Base-by-base conservation (phyloP, 2,329 filamentous ascomycete genomes). In the Arachnopeziza araneosa region DNA sequence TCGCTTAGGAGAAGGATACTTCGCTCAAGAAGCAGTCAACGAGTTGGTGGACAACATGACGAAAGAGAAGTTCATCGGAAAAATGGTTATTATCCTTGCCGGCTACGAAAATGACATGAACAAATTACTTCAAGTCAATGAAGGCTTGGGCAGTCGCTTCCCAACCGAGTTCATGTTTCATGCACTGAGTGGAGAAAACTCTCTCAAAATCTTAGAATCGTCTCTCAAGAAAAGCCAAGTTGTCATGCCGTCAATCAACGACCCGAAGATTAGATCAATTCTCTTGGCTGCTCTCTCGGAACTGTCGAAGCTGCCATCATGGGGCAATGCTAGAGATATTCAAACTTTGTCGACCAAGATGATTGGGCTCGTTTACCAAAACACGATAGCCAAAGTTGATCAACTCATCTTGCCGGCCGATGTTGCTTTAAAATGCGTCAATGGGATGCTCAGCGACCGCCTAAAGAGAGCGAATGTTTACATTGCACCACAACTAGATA, bases 1-100 rank as follows among this genome's bases (percentile, higher is more conserved):
- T 62, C 77, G 82, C 1, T 75, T 85, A 0, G 77, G 71, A 0
- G 76, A 80, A 21, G 80, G 80, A 0, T 48, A 58, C 0, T 85
- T 81, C 63, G 79, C 77, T 0, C 75, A 76, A 56, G 83, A 92
- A 90, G 65, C 89, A 83, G 75, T 92, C 83, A 69, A 91, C 78
- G 84, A 91, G 88, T 80, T 92, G 83, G 66, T 78, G 71, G 60
- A 78, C 73, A 14, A 74, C 72, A 44, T 78, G 69, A 65, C 80
- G 70, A 65, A 82, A 52, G 75, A 77, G 0, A 76, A 74, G 55
- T 85, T 77, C 64, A 69, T 71, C 0, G 66, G 75, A 24, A 84
- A 82, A 64, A 67, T 85, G 2, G 71, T 85, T n/a, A 74, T 80
- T 44, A 83, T 85, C 50, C 73, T 85, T 4, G 83, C 83, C 0